Evolutionary conservation across 1,284 basidiomycete genomes (phyloP), one percentile per base, ranked within the genome.

Genomic region (Boletellus deceptivus): DNA sequence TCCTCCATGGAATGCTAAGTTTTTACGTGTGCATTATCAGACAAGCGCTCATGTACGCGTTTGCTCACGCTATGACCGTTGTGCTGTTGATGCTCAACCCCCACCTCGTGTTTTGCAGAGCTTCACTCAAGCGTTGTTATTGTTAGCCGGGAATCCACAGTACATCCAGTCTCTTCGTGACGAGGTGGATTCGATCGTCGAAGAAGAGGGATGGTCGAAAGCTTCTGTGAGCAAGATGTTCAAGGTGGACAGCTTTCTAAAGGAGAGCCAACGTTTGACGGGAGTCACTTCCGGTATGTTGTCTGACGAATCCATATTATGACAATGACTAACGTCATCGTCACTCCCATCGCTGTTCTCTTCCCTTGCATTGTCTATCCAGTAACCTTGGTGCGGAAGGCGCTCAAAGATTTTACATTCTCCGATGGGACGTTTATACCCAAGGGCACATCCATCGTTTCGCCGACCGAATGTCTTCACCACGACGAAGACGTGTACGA

Each of bases 161-260:
- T 72, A 69, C 49, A 53, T 73, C 1, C 47, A 65, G 24, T 61
- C 64, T 0, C 60, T 79, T 17, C 72, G 76, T 6, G 70, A 75
- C 41, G 77, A 79, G 55, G 65, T 73, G 8, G 71, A 75, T 24
- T 39, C 57, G 1, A 59, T 49, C 9, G 35, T 48, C 14, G 50
- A 48, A 10, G 33, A 64, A 24, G 65, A 76, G 10, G 77, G 75
- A 9, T 76, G 75, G 75, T 69, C 73, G 5, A 76, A 74, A 52
- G 58, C 47, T 2, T 67, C 71, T 0, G 52, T 78, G 35, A 63
- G 58, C 36, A 70, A 70, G 46, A 72, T 78, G 72, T 52, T 58
- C 45, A 75, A 71, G 54, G 46, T 76, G 6, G 77, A 79, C 59
- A 78, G 76, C 54, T 75, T 78, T 58, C 31, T 79, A 24, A 69